Evolutionary conservation across 345 rosid genomes (phyloP), one percentile per base, ranked within the genome.

Genomic region (Hibiscus trionum): DNA sequence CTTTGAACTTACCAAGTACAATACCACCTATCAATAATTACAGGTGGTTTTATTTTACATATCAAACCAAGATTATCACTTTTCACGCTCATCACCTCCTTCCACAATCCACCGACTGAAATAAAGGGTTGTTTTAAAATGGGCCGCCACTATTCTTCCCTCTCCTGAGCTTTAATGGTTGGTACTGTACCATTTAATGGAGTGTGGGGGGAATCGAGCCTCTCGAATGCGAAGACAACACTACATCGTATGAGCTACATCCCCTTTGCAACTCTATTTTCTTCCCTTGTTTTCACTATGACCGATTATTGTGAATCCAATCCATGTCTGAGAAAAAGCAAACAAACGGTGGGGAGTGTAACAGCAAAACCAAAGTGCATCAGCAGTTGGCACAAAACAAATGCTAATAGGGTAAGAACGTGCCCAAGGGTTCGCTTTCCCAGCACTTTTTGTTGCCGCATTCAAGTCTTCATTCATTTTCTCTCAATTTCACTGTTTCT

Each of bases 181-280:
- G 58, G 24, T 53, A 53, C 44, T 39, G 44, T 39, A 39, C 10
- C 10, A 39, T 50, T 50, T 14, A 47, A 47, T 14, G 52, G 52
- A 47, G 52, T 47, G 89, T 84, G 87, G 88, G 84, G 88, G 37
- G 44, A 85, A 87, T 87, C 88, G 86, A 85, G 87, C 1, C 37
- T 33, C 37, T 33, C 37, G 37, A 33, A 33, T 33, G 37, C 37
- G 37, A 33, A 4, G 37, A 33, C 6, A 33, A 1, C 37, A 33
- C 6, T 33, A 5, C 4, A 4, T 33, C 37, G 4, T 90, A 80
- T 53, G 24, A 53, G 24, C 58, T n/a, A 53, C 58, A 55, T 1
- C 59, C 9, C 10, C 24, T n/a, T n/a, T n/a, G 57, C 24, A 19
- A 19, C 27, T 55, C 59, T 19, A 19, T 55, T 55, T 55, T 19